These are phyloP conservation scores for Ceratocystis eucalypticola DNA, from an alignment of 2,329 filamentous ascomycete species.

Conservation along the genomic window DNA sequence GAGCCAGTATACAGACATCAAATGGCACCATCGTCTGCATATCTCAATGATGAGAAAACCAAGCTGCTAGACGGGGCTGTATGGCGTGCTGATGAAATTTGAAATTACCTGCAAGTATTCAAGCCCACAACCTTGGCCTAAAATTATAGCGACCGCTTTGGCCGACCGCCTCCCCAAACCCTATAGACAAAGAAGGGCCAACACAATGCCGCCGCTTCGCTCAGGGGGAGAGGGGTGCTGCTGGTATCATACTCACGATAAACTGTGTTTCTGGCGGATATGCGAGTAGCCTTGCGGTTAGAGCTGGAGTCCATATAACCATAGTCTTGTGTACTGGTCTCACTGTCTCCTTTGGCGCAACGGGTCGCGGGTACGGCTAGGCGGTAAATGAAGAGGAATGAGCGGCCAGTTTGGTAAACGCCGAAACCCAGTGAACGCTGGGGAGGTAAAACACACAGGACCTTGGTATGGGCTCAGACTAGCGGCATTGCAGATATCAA, in stretches of 20 bases:
- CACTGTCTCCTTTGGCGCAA: not conserved
- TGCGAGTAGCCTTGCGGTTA: not conserved
- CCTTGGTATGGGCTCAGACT: not conserved
- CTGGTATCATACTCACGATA: not conserved
- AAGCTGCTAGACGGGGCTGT: too few relatives aligned
- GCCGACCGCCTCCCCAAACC: not conserved
- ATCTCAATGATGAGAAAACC: too few relatives aligned
- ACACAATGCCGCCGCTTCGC: not conserved
- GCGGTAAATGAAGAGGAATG: slow-evolving; percentile 1
- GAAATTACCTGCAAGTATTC: not conserved
- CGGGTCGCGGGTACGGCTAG: not conserved
- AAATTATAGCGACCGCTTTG: not conserved
- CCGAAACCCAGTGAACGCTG: not conserved
- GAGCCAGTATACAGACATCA: not conserved
- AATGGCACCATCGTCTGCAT: too few relatives aligned
- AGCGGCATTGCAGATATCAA: not conserved
- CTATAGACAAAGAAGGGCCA: not conserved
- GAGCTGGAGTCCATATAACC: not conserved
- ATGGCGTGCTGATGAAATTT: not conserved
- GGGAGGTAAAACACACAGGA: not conserved
- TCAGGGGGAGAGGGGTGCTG: not conserved
- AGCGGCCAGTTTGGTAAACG: not conserved
- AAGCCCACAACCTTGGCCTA: not conserved
- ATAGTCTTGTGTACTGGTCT: not conserved
- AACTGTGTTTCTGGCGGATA: not conserved